These are phyloP conservation scores for Iberis pinnata DNA, from an alignment of 345 rosid genomes.

Conservation along the genomic window DNA sequence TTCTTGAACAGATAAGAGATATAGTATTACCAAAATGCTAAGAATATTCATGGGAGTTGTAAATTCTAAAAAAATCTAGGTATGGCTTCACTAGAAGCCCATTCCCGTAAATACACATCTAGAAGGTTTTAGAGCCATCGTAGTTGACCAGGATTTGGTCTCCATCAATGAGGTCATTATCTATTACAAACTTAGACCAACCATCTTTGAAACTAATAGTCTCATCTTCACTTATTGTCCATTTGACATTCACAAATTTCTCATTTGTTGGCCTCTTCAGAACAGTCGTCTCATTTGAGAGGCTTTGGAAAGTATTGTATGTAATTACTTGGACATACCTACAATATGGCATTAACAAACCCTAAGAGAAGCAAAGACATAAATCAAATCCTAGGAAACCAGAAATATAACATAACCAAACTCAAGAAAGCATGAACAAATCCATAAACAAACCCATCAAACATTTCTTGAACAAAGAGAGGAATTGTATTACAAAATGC, in stretches of 20 bases:
- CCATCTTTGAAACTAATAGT: conserved; percentile 20
- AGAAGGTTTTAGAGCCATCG: conserved; percentile 15
- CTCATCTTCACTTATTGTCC: conserved; percentile 2
- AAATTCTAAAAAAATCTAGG: too few relatives aligned
- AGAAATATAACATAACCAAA: too few relatives aligned
- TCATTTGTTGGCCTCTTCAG: conserved; percentile 18
- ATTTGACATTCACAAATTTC: conserved; percentile 15
- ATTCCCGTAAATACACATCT: conserved; percentile 9
- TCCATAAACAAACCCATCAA: neutral
- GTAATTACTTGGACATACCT: conserved; percentile 16
- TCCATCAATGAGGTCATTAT: neutral
- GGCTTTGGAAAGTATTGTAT: conserved; percentile 15
- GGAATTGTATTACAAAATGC: too few relatives aligned
- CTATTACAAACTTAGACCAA: conserved; percentile 16
- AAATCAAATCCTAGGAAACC: too few relatives aligned
- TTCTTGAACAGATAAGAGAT: too few relatives aligned
- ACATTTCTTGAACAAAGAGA: neutral
- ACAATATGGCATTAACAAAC: neutral
- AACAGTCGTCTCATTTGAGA: conserved; percentile 16
- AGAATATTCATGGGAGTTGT: too few relatives aligned
- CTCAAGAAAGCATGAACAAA: too few relatives aligned
- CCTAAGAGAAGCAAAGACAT: too few relatives aligned
- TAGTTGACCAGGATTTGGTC: conserved; percentile 15
- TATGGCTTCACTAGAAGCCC: neutral
- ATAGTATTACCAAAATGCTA: too few relatives aligned